Evolutionary conservation across 2,329 filamentous ascomycete genomes (phyloP).

Genomic region (Verticillium tricorpus): DNA sequence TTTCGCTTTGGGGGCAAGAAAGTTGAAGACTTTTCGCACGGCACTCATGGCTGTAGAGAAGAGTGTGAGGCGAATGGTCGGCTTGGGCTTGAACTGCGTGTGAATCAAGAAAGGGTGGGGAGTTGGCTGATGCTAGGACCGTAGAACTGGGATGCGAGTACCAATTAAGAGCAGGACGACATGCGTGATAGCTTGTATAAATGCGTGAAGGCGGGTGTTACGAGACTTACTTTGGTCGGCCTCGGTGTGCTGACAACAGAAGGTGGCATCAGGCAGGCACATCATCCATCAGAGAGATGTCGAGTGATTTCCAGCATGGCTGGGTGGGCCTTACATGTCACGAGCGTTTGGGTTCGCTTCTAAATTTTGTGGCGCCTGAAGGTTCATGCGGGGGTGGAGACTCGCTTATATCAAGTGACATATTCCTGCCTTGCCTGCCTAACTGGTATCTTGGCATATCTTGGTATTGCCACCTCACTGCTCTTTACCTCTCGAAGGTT

Average conservation of each 20-base stretch:
- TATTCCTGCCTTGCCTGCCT: not conserved
- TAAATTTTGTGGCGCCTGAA: not conserved
- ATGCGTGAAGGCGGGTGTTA: not conserved
- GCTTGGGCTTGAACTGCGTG: not conserved
- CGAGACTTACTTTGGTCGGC: not conserved
- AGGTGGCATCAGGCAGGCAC: not conserved
- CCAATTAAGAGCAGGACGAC: not conserved
- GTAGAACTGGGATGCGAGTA: not conserved
- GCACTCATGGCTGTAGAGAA: not conserved
- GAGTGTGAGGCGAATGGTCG: not conserved
- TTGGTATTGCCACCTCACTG: not conserved
- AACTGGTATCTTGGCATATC: not conserved
- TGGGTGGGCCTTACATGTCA: not conserved
- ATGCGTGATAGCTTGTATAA: not conserved
- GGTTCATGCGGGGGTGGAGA: not conserved
- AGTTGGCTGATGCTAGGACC: not conserved
- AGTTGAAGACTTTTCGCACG: constrained; percentile 9
- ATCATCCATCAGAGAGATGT: not conserved
- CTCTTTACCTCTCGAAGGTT: not conserved
- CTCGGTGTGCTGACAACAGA: not conserved
- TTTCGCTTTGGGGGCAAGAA: constrained; percentile 16
- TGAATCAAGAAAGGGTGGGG: not conserved
- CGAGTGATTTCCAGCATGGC: not conserved
- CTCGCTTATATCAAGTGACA: not conserved
- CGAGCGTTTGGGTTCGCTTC: not conserved